Evolutionary conservation across 2,329 filamentous ascomycete species (phyloP), one percentile per base, ranked within the genome.

Genomic region (Cercospora canescens): DNA sequence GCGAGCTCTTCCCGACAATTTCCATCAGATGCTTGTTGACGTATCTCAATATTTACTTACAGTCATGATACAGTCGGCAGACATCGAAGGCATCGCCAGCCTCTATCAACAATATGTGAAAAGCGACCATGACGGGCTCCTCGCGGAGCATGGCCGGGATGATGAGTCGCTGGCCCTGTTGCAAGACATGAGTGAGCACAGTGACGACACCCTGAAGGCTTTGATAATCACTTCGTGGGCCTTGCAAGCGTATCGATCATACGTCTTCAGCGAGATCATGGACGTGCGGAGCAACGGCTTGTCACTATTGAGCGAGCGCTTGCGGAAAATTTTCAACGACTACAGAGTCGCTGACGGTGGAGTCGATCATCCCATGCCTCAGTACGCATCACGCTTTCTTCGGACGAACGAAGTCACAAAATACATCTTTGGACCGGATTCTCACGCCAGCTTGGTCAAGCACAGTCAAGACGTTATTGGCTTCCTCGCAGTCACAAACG

Each of bases 361-460:
- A 26, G 64, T 69, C 35, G 76, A 81, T 50, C 81, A 84, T 71
- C 83, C 85, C 1, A 82, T 92, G 57, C 81, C 94, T 69, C 83
- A 85, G 12, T 89, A 90, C 71, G 81, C 96, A 61, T 88, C 91
- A 5, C 82, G 86, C 26, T 90, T 91, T 69, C 82, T 98, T 35
- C 83, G 90, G 16, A 80, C 84, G 6, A 89, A 90, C 41, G 88
- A 89, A 61, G 82, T 98, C 28, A 87, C 96, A 26, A 88, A 93
- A 66, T 98, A 97, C 78, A 88, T 99, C 54, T 86, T 97, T 60
- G 92, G 94, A 1, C 89, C 94, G 14, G 93, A 93, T 63, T 97
- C 94, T 34, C 95, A 98, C 74, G 93, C 94, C 1, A 93, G 97
- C 75, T 88, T 98, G 61, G 95, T 96, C 21, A 84, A 86, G 37